A percentile compares a stretch with the other conserved stretches of the same genome.
Evolutionary conservation across 2,329 filamentous ascomycete genomes (phyloP).

Genomic region (Arthroderma uncinatum): DNA sequence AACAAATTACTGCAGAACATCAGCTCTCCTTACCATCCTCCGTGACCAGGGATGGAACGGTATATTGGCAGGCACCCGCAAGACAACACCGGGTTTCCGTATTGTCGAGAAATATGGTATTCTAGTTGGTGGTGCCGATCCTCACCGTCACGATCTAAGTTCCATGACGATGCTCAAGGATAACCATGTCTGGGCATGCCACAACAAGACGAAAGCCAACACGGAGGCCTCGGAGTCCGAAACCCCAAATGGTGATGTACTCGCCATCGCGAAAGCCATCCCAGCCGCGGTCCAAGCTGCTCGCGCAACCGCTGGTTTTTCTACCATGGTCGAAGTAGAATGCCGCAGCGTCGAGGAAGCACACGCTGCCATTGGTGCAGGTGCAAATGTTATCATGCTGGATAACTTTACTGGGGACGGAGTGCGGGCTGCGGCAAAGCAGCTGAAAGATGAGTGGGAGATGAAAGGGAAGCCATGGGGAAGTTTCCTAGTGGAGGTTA

Average conservation of each 20-base stretch:
- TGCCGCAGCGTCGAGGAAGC: conserved; percentile 80
- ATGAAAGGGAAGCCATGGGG: conserved; percentile 51
- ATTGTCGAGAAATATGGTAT: conserved; percentile 98
- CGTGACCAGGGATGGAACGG: conserved; percentile 61
- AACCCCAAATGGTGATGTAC: conserved; percentile 46
- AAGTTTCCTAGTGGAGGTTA: conserved; percentile 79
- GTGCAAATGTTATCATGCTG: conserved; percentile 92
- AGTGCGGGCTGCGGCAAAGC: conserved; percentile 61
- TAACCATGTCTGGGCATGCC: conserved; percentile 90
- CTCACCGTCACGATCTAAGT: conserved; percentile 80
- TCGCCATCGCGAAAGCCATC: conserved; percentile 56
- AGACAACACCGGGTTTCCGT: conserved; percentile 92
- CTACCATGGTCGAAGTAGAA: conserved; percentile 92
- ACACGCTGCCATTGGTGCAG: conserved; percentile 78
- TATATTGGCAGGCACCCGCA: conserved; percentile 83
- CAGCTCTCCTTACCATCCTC: conserved; percentile 41
- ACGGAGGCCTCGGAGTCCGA: not conserved
- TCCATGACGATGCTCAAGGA: conserved; percentile 99
- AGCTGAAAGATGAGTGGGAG: conserved; percentile 69
- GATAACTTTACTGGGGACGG: conserved; percentile 84
- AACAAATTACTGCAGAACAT: conserved; percentile 25
- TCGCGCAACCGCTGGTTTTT: conserved; percentile 73
- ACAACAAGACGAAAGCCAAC: conserved; percentile 30
- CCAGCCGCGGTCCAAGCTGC: conserved; percentile 74
- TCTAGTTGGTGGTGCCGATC: conserved; percentile 83